Percentiles rank a stretch among this genome's conserved stretches.
These are phyloP conservation scores for Adansonia grandidieri DNA, from an alignment of 441 rosid genomes.

Conservation along the genomic window DNA sequence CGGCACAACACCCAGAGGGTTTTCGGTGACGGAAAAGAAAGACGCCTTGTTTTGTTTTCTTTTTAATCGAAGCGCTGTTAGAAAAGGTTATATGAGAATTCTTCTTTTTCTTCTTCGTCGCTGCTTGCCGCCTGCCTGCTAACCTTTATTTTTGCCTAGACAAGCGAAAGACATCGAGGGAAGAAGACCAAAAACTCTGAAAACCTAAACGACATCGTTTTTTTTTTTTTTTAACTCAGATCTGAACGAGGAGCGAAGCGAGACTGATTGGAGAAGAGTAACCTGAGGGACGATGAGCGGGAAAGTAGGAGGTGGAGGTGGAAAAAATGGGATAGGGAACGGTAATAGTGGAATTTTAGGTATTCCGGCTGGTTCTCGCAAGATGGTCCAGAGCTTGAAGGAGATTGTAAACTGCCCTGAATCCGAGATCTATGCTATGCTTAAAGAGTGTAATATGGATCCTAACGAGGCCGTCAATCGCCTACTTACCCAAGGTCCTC, in stretches of 20 bases:
- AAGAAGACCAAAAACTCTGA: background rate
- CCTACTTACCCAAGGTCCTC: slow-evolving; percentile 82
- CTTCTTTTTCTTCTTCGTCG: background rate
- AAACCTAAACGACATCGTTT: background rate
- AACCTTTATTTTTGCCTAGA: background rate
- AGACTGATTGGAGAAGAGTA: background rate
- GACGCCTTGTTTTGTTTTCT: background rate
- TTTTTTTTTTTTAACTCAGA: background rate
- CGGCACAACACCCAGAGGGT: background rate
- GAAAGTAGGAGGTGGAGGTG: slow-evolving; percentile 48
- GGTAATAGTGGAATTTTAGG: slow-evolving; percentile 58
- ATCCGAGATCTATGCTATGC: slow-evolving; percentile 91
- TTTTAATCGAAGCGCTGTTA: background rate
- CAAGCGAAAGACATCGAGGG: background rate
- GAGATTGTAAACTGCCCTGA: slow-evolving; percentile 92
- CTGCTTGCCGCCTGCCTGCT: background rate
- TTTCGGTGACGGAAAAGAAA: slow-evolving; percentile 3
- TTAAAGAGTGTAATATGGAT: slow-evolving; percentile 97
- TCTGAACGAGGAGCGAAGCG: background rate
- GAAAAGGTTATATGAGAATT: background rate
- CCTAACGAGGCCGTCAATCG: slow-evolving; percentile 97
- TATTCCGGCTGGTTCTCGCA: slow-evolving; percentile 78
- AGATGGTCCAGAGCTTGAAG: slow-evolving; percentile 90
- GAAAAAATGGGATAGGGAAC: slow-evolving; percentile 50
- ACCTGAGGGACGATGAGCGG: slow-evolving; percentile 50